Conservation (phyloP, 2,329 filamentous ascomycete genomes). For the Helotiales sp. region DNA sequence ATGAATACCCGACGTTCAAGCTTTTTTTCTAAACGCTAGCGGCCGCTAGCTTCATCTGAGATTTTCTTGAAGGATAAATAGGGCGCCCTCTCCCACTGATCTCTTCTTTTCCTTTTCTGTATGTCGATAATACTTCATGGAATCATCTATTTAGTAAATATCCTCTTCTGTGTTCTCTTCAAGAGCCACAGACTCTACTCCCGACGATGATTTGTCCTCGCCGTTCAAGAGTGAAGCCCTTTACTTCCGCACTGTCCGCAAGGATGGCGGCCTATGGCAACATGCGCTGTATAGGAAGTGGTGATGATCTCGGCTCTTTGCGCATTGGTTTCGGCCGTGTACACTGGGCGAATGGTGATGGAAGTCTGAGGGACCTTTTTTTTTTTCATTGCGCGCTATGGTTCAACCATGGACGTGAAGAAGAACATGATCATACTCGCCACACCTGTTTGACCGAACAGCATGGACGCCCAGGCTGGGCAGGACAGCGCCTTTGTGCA, state of each 20-base stretch:
- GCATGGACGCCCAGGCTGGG: no score
- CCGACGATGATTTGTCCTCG: neutral
- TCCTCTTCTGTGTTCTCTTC: conserved; percentile 63
- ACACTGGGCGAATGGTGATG: conserved; percentile 78
- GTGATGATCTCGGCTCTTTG: conserved; percentile 82
- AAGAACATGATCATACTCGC: conserved; percentile 8
- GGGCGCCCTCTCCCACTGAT: neutral
- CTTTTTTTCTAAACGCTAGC: no score
- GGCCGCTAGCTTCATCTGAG: no score
- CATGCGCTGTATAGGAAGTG: conserved; percentile 73
- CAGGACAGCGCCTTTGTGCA: no score
- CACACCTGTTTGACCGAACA: no score
- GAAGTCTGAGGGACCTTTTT: conserved; percentile 80
- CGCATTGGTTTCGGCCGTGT: conserved; percentile 62
- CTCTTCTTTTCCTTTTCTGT: no score
- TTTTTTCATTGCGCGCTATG: conserved; percentile 57
- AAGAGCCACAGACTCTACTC: conserved; percentile 1
- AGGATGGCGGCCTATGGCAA: conserved; percentile 53
- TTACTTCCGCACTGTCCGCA: conserved; percentile 60
- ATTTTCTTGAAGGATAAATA: no score
- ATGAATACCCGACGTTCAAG: no score
- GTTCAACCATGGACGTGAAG: conserved; percentile 50
- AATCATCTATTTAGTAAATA: conserved; percentile 99
- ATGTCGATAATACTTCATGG: conserved; percentile 50
- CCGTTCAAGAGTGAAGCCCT: conserved; percentile 74